Conservation (phyloP, 139 green algal genomes). For the Trebouxia sp. region DNA sequence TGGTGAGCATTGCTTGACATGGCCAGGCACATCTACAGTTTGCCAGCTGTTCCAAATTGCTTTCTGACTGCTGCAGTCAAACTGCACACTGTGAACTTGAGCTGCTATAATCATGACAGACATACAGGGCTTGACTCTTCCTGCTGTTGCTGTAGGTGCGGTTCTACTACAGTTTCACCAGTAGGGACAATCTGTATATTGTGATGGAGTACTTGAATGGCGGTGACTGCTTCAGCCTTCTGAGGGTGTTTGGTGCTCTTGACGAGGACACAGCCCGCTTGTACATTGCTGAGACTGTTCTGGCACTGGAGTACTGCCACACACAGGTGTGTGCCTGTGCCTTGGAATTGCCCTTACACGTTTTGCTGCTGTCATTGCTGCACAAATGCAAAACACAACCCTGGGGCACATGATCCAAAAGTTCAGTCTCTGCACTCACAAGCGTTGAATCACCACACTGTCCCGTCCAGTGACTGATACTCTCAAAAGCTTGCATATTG, state of each 20-base stretch:
- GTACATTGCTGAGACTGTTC: slow-evolving; percentile 91
- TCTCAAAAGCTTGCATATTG: too few species aligned
- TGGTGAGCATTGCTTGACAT: slow-evolving; percentile 43
- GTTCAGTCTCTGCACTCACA: too few species aligned
- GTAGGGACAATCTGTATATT: slow-evolving; percentile 91
- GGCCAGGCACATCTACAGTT: neutral
- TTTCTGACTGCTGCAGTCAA: too few species aligned
- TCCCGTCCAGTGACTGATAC: too few species aligned
- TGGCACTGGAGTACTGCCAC: slow-evolving; percentile 97
- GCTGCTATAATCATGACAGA: neutral
- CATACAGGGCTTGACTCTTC: neutral
- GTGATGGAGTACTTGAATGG: slow-evolving; percentile 97
- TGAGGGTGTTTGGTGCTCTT: slow-evolving; percentile 79
- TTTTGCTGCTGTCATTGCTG: too few species aligned
- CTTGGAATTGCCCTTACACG: too few species aligned
- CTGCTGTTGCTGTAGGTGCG: slow-evolving; percentile 50
- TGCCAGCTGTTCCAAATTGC: too few species aligned
- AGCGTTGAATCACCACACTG: too few species aligned
- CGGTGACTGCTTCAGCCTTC: slow-evolving; percentile 82
- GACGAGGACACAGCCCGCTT: slow-evolving; percentile 80
- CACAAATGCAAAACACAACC: neutral
- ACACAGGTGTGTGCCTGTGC: slow-evolving; percentile 64
- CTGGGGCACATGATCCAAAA: too few species aligned
- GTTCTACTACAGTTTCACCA: slow-evolving; percentile 94
- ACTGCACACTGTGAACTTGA: too few species aligned